Evolutionary conservation across 1,284 basidiomycete genomes (phyloP).

Genomic region (Cryptococcus deneoformans): DNA sequence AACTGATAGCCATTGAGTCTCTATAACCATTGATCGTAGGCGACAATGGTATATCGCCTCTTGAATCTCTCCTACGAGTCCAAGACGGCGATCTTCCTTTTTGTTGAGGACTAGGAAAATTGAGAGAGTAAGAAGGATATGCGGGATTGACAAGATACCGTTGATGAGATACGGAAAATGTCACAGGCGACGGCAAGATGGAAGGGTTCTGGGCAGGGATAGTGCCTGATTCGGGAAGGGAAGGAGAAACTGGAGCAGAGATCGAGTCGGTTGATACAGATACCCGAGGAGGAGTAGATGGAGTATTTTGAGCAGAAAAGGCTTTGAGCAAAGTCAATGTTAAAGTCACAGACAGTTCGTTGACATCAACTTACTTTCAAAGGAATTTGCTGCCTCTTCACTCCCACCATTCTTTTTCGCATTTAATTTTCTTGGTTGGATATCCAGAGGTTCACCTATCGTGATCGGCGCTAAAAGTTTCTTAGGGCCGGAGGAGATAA

Average conservation of each 20-base stretch:
- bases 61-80: not conserved
- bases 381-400: not conserved
- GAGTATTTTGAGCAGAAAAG: not conserved
- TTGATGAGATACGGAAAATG: not conserved
- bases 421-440: too few relatives aligned
- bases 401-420: not conserved
- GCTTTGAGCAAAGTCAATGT: too few relatives aligned
- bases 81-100: not conserved
- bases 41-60: not conserved
- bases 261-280: not conserved
- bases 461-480: conserved; percentile 8
- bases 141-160: not conserved
- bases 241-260: not conserved
- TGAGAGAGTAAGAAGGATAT: not conserved
- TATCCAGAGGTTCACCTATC: not conserved
- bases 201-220: not conserved
- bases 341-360: too few relatives aligned
- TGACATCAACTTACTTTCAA: not conserved
- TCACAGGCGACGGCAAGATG: not conserved
- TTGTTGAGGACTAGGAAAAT: not conserved
- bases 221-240: not conserved
- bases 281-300: not conserved
- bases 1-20: conserved; percentile 25
- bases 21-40: conserved; percentile 1
- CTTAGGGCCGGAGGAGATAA: not conserved